Evolutionary conservation across 805 yeast genomes (phyloP), one percentile per base, ranked within the genome.

Genomic region (Starmerella bombi): DNA sequence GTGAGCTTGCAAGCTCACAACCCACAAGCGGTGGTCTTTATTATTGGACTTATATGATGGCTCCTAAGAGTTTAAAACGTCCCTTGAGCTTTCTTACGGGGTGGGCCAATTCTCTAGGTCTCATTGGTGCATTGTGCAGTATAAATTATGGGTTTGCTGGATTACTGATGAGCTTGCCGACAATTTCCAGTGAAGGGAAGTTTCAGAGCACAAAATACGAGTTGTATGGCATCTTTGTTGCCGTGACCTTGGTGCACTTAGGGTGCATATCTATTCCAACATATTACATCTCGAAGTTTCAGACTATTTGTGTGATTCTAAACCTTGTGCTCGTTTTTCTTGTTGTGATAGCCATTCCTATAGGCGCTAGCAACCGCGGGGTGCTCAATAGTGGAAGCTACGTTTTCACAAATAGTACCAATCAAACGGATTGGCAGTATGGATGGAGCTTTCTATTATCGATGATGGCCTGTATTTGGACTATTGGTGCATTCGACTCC

Each of bases 11-110:
- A 1, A 69, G 77, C 28, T 71, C 84, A 1, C 70, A 75, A 48
- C 86, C 88, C 21, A 78, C 86, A 1, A 71, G 80, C 17, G 86
- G 86, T 40, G 86, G 86, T 7, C 60, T 79, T 30, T 80, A 76
- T 54, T 74, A 71, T 58, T 75, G 80, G 76, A 72, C 81, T 1
- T 74, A 66, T 57, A 68, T 74, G 54, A 77, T 74, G 54, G 74
- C 84, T 20, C 85, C 83, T 2, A 69, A 64, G 36, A 49, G 52
- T 3, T 50, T 64, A 25, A 66, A 71, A 52, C 68, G 70, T 16
- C 74, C 76, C 0, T 56, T 76, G 25, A 71, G 78, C 32, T 78
- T 70, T 51, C 53, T 78, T 32, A 74, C 78, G 44, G 88, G 85
- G 4, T 70, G 75, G 51, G 67, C 80, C 5, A 77, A 79, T 56